Evolutionary conservation across 2,329 filamentous ascomycete species (phyloP).

Genomic region (Talaromyces islandicus): DNA sequence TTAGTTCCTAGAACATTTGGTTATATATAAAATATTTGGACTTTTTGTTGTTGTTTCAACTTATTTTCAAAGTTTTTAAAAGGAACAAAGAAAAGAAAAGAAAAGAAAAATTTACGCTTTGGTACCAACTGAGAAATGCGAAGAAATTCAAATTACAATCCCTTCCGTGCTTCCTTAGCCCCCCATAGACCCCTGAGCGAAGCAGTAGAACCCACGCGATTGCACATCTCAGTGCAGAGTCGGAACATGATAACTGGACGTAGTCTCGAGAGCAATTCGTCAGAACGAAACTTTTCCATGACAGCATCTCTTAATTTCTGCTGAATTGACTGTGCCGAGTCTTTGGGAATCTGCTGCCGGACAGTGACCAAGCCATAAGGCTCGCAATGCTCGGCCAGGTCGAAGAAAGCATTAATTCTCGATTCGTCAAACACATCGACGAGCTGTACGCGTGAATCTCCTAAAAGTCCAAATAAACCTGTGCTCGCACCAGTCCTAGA

Average conservation of each 20-base stretch:
- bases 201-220: conserved; percentile 1
- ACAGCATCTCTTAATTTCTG: background rate
- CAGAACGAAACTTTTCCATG: background rate
- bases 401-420: background rate
- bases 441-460: conserved; percentile 2
- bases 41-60: too few relatives aligned
- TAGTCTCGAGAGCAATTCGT: background rate
- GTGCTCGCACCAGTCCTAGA: background rate
- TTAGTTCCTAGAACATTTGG: background rate
- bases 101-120: background rate
- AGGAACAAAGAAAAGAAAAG: background rate
- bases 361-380: background rate
- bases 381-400: background rate
- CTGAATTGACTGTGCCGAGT: background rate
- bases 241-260: conserved; percentile 5
- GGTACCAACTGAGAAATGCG: background rate
- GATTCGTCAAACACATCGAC: background rate
- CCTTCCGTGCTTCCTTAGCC: background rate
- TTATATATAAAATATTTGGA: background rate
- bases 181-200: background rate
- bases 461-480: conserved; percentile 2
- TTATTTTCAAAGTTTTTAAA: background rate
- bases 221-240: conserved; percentile 3
- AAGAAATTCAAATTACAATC: background rate
- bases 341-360: background rate